Conservation (phyloP, 2,329 filamentous ascomycete genomes). For the Claviceps arundinis region DNA sequence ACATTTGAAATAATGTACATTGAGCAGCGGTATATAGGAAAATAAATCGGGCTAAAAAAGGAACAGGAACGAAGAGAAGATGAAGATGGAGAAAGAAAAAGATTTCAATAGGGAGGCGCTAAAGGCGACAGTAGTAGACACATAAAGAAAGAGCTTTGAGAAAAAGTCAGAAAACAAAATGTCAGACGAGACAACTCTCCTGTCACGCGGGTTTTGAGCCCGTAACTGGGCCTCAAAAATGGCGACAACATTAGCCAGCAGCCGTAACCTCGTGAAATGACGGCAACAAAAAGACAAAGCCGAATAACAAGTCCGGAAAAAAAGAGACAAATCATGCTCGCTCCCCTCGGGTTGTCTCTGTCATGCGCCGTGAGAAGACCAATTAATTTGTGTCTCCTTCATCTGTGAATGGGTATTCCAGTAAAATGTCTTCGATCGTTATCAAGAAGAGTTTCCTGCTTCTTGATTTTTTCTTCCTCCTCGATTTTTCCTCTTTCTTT, state of each 20-base stretch:
- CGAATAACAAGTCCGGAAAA: conserved; percentile 6
- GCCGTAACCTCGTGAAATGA: conserved; percentile 21
- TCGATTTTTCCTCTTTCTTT: neutral
- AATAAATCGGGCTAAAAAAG: conserved; percentile 1
- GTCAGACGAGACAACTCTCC: conserved; percentile 5
- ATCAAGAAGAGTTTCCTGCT: neutral
- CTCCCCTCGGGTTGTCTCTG: neutral
- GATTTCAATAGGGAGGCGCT: neutral
- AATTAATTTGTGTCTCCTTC: neutral
- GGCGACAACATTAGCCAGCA: conserved; percentile 22
- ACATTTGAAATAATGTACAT: conserved; percentile 18
- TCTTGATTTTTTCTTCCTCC: neutral
- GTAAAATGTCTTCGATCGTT: neutral
- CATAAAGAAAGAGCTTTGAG: neutral
- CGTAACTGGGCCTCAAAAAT: conserved; percentile 1
- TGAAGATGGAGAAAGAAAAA: conserved; percentile 1
- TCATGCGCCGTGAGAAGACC: neutral
- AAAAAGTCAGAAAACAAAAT: conserved; percentile 1
- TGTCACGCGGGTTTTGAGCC: neutral
- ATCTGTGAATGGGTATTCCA: neutral
- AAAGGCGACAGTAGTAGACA: neutral
- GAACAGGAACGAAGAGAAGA: neutral
- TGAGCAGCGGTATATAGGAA: conserved; percentile 7
- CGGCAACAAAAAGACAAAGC: conserved; percentile 9
- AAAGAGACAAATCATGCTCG: neutral